phyloP scores from a whole-genome alignment of 768 basidiomycete genomes.

The Boletus coccyginus region DNA sequence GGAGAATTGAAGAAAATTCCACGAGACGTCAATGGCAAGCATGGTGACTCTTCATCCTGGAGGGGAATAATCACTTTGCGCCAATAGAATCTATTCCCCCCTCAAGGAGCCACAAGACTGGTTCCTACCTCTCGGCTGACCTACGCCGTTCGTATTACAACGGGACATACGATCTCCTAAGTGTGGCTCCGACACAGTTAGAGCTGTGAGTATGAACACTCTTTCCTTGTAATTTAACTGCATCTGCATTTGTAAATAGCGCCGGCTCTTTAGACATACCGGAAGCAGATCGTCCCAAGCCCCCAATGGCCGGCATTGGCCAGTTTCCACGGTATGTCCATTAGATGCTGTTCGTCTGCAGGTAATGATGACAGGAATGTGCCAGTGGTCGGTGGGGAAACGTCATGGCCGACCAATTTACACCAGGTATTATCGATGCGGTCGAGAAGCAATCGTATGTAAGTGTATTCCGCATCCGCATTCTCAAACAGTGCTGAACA shows the following conservation, averaged over 20 bases:
- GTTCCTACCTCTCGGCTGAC: background rate
- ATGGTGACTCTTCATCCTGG: background rate
- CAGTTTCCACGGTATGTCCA: slow-evolving; percentile 3
- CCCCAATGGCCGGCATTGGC: background rate
- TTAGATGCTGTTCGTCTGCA: background rate
- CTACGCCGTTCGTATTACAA: background rate
- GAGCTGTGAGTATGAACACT: background rate
- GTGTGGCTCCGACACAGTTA: background rate
- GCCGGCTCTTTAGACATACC: background rate
- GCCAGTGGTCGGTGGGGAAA: slow-evolving; percentile 19
- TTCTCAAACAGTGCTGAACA: background rate
- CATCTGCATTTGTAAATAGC: background rate
- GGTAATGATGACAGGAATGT: background rate
- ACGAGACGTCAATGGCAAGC: background rate
- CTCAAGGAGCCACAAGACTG: background rate
- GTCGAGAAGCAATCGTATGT: background rate
- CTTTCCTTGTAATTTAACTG: background rate
- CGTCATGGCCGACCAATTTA: slow-evolving; percentile 16
- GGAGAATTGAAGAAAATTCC: background rate
- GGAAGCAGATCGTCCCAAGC: background rate
- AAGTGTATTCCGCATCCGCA: background rate
- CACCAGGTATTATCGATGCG: slow-evolving; percentile 5
- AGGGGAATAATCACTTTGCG: background rate
- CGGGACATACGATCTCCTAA: background rate
- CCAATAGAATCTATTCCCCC: background rate